Percentiles rank a stretch among this genome's conserved stretches.
These are phyloP conservation scores for Penicillium sp. DNA, from an alignment of 2,329 filamentous ascomycete species.

Conservation along the genomic window DNA sequence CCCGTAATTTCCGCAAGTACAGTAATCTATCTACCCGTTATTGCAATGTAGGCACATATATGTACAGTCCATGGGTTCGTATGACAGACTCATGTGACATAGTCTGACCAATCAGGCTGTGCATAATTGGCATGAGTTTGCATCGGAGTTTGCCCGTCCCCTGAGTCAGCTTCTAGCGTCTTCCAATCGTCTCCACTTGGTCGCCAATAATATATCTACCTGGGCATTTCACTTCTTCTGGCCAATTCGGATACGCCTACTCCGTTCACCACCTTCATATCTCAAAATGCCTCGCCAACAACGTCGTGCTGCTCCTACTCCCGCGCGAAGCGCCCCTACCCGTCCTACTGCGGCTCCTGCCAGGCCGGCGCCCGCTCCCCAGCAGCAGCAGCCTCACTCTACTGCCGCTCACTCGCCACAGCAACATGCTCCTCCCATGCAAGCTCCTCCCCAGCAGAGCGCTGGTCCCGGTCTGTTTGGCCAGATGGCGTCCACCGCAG, in stretches of 20 bases:
- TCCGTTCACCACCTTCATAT: not conserved
- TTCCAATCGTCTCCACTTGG: conserved; percentile 29
- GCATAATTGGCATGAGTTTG: conserved; percentile 14
- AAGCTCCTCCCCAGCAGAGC: conserved; percentile 46
- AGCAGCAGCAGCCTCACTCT: conserved; percentile 66
- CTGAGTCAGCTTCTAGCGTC: conserved; percentile 30
- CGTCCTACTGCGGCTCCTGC: conserved; percentile 64
- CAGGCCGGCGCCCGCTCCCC: conserved; percentile 52
- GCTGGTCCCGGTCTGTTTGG: conserved; percentile 84
- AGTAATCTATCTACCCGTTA: too few species aligned
- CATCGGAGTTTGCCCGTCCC: conserved; percentile 18
- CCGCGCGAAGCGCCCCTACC: conserved; percentile 57
- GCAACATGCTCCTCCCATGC: conserved; percentile 51
- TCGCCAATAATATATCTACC: conserved; percentile 17
- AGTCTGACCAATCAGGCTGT: conserved; percentile 4
- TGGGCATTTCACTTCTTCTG: conserved; percentile 20
- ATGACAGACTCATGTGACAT: not conserved
- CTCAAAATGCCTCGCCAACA: conserved; percentile 73
- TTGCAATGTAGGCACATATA: too few species aligned
- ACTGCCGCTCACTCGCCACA: conserved; percentile 57
- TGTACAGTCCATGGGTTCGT: conserved; percentile 4
- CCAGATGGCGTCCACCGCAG: conserved; percentile 96
- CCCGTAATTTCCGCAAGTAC: too few species aligned
- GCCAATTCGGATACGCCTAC: not conserved
- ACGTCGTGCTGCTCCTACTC: conserved; percentile 57